phyloP scores from a whole-genome alignment of 305 asterid species.

The Petunia hybrid region DNA sequence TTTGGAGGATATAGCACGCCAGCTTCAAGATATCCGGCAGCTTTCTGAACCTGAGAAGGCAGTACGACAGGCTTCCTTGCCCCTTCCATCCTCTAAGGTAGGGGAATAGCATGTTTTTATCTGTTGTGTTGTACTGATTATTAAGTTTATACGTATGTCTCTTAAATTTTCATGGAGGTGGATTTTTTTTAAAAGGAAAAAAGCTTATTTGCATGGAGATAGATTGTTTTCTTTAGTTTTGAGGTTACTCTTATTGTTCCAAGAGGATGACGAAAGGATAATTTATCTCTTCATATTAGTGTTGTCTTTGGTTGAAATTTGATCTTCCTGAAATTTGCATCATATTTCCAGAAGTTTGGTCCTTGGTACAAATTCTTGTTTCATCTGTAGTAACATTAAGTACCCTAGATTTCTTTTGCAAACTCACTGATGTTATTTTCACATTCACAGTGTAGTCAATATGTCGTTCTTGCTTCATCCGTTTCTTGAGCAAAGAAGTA shows the following conservation, averaged over 20 bases:
- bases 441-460: not conserved
- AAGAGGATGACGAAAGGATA: not conserved
- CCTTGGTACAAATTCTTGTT: not conserved
- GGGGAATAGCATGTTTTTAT: not conserved
- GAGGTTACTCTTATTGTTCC: conserved; percentile 9
- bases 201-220: not conserved
- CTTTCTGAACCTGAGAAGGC: conserved; percentile 52
- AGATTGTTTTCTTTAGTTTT: not conserved
- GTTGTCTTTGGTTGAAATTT: not conserved
- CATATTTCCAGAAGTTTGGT: not conserved
- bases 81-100: conserved; percentile 75
- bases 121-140: conserved; percentile 17
- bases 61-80: conserved; percentile 66
- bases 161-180: not conserved
- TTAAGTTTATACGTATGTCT: not conserved
- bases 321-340: not conserved
- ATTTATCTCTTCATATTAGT: not conserved
- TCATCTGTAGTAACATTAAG: not conserved
- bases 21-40: conserved; percentile 67
- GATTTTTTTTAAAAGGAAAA: no score
- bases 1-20: conserved; percentile 75
- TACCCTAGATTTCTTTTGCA: not conserved
- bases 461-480: conserved; percentile 1
- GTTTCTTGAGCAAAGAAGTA: conserved; percentile 13
- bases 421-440: not conserved